phyloP scores from a whole-genome alignment of 805 yeast genomes.

The Candida quercuum region DNA sequence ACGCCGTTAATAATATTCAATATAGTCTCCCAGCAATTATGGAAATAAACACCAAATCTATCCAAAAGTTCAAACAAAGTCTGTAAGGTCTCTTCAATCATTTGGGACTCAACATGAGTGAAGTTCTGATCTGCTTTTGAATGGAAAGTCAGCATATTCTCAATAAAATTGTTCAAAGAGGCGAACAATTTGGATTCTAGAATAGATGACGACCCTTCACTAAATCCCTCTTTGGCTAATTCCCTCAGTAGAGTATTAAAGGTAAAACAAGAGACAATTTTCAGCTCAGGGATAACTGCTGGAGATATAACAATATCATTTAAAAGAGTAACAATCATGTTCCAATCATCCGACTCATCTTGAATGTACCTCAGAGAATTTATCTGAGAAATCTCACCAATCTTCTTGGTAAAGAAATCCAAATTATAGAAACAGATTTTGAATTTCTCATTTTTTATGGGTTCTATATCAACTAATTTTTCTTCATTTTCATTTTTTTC shows the following conservation, averaged over 20 bases:
- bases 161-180: constrained; percentile 42
- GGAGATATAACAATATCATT: constrained; percentile 41
- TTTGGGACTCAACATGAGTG: constrained; percentile 59
- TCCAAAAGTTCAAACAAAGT: constrained; percentile 73
- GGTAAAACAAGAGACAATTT: constrained; percentile 44
- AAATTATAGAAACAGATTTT: constrained; percentile 46
- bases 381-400: constrained; percentile 46
- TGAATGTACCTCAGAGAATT: constrained; percentile 47
- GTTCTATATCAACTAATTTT: constrained; percentile 14
- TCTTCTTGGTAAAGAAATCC: constrained; percentile 46
- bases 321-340: constrained; percentile 38
- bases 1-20: constrained; percentile 56
- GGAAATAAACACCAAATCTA: constrained; percentile 60
- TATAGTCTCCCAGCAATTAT: constrained; percentile 69
- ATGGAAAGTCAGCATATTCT: constrained; percentile 31
- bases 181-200: constrained; percentile 45
- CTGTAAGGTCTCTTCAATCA: constrained; percentile 54
- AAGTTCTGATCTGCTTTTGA: constrained; percentile 25
- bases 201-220: constrained; percentile 2
- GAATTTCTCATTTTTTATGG: constrained; percentile 19
- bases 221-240: constrained; percentile 20
- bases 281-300: constrained; percentile 33
- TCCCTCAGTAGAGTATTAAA: constrained; percentile 45
- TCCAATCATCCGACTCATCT: constrained; percentile 41
- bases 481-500: constrained; percentile 1